phyloP scores from a whole-genome alignment of 805 yeast species.

The Yarrowia deformans region DNA sequence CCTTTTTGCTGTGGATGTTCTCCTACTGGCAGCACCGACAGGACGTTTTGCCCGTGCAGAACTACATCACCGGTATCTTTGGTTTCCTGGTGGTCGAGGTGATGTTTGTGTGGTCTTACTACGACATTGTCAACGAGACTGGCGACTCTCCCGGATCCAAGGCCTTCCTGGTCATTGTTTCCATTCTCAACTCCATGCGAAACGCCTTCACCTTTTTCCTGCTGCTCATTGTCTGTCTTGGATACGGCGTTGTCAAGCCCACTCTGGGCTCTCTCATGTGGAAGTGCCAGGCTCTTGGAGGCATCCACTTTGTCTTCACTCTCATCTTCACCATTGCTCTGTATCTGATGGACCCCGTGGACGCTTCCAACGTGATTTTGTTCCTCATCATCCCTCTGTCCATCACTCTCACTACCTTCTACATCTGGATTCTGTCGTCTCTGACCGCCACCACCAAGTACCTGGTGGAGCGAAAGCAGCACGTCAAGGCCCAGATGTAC shows the following conservation, averaged over 20 bases:
- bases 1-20: conserved; percentile 82
- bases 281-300: conserved; percentile 67
- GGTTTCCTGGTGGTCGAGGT: conserved; percentile 84
- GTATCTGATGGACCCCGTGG: conserved; percentile 58
- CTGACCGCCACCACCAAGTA: conserved; percentile 76
- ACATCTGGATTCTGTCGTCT: conserved; percentile 74
- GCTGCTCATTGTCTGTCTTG: conserved; percentile 82
- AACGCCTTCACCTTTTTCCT: conserved; percentile 88
- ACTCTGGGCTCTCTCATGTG: conserved; percentile 82
- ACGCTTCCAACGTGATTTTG: conserved; percentile 58
- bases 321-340: conserved; percentile 62
- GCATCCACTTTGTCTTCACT: conserved; percentile 62
- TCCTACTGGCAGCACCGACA: conserved; percentile 84
- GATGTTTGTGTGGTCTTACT: conserved; percentile 88
- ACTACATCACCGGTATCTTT: conserved; percentile 85
- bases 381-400: conserved; percentile 75
- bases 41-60: conserved; percentile 88
- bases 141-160: conserved; percentile 65
- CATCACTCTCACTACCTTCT: conserved; percentile 72
- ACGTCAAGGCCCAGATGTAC: conserved; percentile 89
- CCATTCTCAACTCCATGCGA: conserved; percentile 79
- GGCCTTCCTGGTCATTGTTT: conserved; percentile 76
- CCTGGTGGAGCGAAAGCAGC: conserved; percentile 84
- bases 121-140: conserved; percentile 75
- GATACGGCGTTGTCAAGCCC: conserved; percentile 93